Evolutionary conservation across 2,329 filamentous ascomycete species (phyloP), one percentile per base, ranked within the genome.

Genomic region (Sodiomyces alkalinus): DNA sequence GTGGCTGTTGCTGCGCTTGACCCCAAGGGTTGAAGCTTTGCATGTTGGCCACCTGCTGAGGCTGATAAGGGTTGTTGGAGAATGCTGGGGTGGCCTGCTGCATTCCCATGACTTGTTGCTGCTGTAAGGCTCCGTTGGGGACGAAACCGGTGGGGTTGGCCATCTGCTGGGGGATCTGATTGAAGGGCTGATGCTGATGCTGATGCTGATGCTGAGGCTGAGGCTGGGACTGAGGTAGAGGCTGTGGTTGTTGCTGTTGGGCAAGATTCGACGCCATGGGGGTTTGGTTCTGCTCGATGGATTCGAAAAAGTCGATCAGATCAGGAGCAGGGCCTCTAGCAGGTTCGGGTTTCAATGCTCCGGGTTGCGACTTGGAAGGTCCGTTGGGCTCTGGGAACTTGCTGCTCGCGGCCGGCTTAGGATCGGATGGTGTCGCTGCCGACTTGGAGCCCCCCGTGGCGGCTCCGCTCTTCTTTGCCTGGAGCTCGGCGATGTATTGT

Each of bases 291-390:
- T 83, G 74, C 45, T 94, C 86, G 43, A 92, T 93, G 5, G 83
- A 86, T 45, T 78, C 87, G 50, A 93, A 93, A 54, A 92, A 94
- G 58, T 87, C 90, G 46, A 92, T 96, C 35, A 92, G 62, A 58
- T 92, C 80, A 17, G 76, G 73, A 40, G 69, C 74, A 17, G 75
- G 73, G 2, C 68, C 74, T 51, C 78, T 83, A 19, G 55, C 50
- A 3, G 56, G 51, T 38, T 55, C 57, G 6, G 64, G 53, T 39
- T 66, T 66, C 20, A 60, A 42, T 32, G 38, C 34, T 13, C 47
- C 39, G 16, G 46, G 31, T 31, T 39, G 38, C 17, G 41, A 34
- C 31, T 43, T 41, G 30, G 43, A 41, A 23, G 51, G 40, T 20
- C 46, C 45, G 29, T 56, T 58, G 5, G 53, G 47, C 16, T 43